Percentiles rank a stretch among this genome's conserved stretches.
Evolutionary conservation across 495 filamentous ascomycete genomes (phyloP).

Genomic region (Lentithecium fluviatile): DNA sequence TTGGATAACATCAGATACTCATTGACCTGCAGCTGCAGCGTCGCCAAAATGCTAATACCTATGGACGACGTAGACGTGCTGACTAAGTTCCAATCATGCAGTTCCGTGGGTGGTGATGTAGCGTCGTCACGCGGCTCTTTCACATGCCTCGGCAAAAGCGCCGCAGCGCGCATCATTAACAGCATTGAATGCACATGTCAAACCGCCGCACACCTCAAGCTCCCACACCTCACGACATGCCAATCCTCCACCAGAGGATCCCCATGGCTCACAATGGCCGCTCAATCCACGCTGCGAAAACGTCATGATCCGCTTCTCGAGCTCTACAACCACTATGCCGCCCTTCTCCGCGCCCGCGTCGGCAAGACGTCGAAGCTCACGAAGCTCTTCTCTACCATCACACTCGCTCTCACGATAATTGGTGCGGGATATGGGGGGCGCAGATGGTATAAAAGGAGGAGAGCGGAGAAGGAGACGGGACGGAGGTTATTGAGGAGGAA

Average conservation of each 20-base stretch:
- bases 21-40: too few relatives aligned
- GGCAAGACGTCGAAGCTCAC: slow-evolving; percentile 63
- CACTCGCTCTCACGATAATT: slow-evolving; percentile 73
- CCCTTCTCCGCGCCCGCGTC: slow-evolving; percentile 59
- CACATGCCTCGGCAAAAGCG: slow-evolving; percentile 30
- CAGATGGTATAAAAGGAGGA: slow-evolving; percentile 66
- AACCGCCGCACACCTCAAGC: background rate
- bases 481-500: slow-evolving; percentile 80
- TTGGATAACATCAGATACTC: background rate
- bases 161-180: slow-evolving; percentile 13
- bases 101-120: slow-evolving; percentile 4
- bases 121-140: slow-evolving; percentile 13
- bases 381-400: slow-evolving; percentile 70
- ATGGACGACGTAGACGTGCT: background rate
- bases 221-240: slow-evolving; percentile 10
- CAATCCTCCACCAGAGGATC: background rate
- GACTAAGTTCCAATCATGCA: background rate
- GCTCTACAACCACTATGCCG: slow-evolving; percentile 65
- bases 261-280: slow-evolving; percentile 61
- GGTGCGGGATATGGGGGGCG: slow-evolving; percentile 70
- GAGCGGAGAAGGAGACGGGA: slow-evolving; percentile 75
- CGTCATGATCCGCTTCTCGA: slow-evolving; percentile 67
- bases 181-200: slow-evolving; percentile 4
- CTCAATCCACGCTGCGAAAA: slow-evolving; percentile 77
- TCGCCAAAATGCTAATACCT: background rate